Conservation (phyloP, 345 rosid genomes). For the Hibiscus trionum region DNA sequence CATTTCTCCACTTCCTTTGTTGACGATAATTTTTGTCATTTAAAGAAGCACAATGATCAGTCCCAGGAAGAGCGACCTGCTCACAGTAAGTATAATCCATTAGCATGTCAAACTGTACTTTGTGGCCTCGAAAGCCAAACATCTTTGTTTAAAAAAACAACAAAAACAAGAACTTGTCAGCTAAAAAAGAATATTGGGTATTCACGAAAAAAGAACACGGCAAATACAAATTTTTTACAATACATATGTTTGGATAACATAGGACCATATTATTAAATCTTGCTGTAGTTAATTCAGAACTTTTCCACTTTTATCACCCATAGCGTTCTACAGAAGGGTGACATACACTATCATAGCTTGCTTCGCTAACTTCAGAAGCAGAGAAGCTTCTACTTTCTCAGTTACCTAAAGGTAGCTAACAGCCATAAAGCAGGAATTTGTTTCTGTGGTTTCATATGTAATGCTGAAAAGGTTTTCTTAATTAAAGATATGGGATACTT, state of each 20-base stretch:
- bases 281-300: not conserved
- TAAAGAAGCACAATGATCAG: slow-evolving; percentile 9
- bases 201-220: not conserved
- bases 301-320: not conserved
- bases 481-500: not conserved
- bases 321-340: not conserved
- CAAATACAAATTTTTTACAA: not conserved
- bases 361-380: not conserved
- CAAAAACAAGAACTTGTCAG: not conserved
- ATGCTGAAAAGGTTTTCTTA: not conserved
- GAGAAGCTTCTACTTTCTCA: not conserved
- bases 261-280: not conserved
- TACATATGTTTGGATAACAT: not conserved
- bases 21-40: slow-evolving; percentile 20
- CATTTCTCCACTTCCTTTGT: slow-evolving; percentile 30
- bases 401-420: not conserved
- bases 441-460: not conserved
- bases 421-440: not conserved
- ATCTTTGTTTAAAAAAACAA: slow-evolving; percentile 3
- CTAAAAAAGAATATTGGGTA: slow-evolving; percentile 5
- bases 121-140: slow-evolving; percentile 22
- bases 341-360: not conserved
- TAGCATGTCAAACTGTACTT: slow-evolving; percentile 16
- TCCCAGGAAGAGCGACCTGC: slow-evolving; percentile 8
- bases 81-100: slow-evolving; percentile 9